phyloP scores from a whole-genome alignment of 306 rosid species.

The Cyclanthera cordifolia region DNA sequence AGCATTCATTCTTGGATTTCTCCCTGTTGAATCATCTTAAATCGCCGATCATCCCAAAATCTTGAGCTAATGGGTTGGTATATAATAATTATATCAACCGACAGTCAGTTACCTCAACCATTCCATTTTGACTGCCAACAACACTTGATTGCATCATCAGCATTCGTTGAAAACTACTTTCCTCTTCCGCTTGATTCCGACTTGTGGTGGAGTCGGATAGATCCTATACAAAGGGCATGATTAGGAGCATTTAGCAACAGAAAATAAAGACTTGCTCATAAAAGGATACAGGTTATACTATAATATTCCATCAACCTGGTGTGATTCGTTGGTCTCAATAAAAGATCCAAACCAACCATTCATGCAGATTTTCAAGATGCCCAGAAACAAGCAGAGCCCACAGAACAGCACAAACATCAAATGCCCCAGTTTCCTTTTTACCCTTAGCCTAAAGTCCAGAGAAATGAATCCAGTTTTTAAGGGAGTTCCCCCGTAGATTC shows the following conservation, averaged over 20 bases:
- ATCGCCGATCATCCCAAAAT: too few species aligned
- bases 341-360: slow-evolving; percentile 98
- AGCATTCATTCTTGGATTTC: neutral
- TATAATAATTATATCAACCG: too few species aligned
- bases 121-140: slow-evolving; percentile 28
- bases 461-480: slow-evolving; percentile 35
- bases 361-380: slow-evolving; percentile 74
- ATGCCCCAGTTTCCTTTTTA: slow-evolving; percentile 65
- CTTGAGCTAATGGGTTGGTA: too few species aligned
- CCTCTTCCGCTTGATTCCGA: slow-evolving; percentile 34
- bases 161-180: slow-evolving; percentile 48
- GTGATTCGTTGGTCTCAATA: slow-evolving; percentile 43
- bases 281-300: neutral
- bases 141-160: slow-evolving; percentile 43
- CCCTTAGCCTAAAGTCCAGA: slow-evolving; percentile 60
- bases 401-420: slow-evolving; percentile 82
- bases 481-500: slow-evolving; percentile 34
- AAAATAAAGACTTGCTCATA: neutral
- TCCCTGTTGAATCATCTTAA: too few species aligned
- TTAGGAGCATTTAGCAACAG: slow-evolving; percentile 1
- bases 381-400: slow-evolving; percentile 73
- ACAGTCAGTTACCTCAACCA: slow-evolving; percentile 52
- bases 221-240: slow-evolving; percentile 36
- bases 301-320: slow-evolving; percentile 32
- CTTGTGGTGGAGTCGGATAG: slow-evolving; percentile 27